Conservation (phyloP, 805 yeast species). For the Schwanniomyces occidentalis region DNA sequence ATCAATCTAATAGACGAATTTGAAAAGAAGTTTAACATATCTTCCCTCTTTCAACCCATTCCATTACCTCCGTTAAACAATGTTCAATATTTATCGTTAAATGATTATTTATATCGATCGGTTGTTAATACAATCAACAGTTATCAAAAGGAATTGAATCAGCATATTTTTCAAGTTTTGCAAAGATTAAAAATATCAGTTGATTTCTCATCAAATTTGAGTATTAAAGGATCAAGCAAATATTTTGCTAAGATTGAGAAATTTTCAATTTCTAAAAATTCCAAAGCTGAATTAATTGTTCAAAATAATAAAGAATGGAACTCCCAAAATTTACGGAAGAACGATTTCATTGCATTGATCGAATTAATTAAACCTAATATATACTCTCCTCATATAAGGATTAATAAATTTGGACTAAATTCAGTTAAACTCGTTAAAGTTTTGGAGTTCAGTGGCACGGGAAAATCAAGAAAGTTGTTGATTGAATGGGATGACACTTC, state of each 20-base stretch:
- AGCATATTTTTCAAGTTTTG: constrained; percentile 18
- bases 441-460: not conserved
- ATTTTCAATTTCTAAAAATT: constrained; percentile 5
- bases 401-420: constrained; percentile 23
- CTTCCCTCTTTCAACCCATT: not conserved
- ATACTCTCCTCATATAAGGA: constrained; percentile 17
- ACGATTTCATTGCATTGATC: constrained; percentile 16
- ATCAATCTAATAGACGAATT: constrained; percentile 4
- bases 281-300: not conserved
- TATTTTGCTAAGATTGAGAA: constrained; percentile 23
- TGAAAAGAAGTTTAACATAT: not conserved
- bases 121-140: not conserved
- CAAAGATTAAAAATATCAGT: constrained; percentile 14
- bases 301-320: constrained; percentile 4
- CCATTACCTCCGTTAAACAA: constrained; percentile 3
- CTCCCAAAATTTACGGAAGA: not conserved
- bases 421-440: constrained; percentile 14
- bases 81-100: constrained; percentile 5
- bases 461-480: not conserved
- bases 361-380: constrained; percentile 29
- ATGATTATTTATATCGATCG: constrained; percentile 7
- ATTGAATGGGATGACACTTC: not conserved
- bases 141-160: constrained; percentile 6
- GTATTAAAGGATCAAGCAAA: constrained; percentile 28
- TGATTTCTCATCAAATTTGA: constrained; percentile 10